These are phyloP conservation scores for Pseudogymnoascus sp. DNA, from an alignment of 2,329 filamentous ascomycete genomes.

Conservation along the genomic window DNA sequence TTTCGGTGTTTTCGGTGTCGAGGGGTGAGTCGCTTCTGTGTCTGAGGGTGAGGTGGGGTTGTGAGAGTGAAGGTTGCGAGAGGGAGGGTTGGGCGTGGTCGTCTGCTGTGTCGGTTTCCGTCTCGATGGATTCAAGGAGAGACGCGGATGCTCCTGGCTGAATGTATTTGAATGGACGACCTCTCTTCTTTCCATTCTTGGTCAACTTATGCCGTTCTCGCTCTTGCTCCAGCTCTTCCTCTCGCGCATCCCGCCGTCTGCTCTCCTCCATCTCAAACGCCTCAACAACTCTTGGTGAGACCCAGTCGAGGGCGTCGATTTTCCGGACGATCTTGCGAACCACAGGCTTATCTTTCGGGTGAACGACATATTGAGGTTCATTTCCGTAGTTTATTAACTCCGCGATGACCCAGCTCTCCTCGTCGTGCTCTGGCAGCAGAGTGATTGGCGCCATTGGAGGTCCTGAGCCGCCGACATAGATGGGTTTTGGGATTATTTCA, in stretches of 20 bases:
- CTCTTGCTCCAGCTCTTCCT: neutral
- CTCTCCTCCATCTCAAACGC: slow-evolving; percentile 41
- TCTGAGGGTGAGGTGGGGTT: neutral
- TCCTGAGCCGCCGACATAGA: slow-evolving; percentile 34
- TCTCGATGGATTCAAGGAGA: neutral
- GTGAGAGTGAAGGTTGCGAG: neutral
- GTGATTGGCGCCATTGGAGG: slow-evolving; percentile 39
- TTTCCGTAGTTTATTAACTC: slow-evolving; percentile 41
- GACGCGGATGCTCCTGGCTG: neutral
- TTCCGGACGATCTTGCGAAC: slow-evolving; percentile 45
- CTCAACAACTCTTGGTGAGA: slow-evolving; percentile 47
- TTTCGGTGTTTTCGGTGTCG: neutral
- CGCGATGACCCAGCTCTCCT: slow-evolving; percentile 44
- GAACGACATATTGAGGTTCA: slow-evolving; percentile 20
- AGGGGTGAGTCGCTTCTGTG: neutral
- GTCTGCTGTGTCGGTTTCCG: neutral
- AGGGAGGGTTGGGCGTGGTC: neutral
- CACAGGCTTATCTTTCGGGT: slow-evolving; percentile 23
- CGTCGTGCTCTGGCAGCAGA: slow-evolving; percentile 41
- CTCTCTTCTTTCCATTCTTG: neutral
- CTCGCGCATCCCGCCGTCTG: neutral
- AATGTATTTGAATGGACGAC: neutral
- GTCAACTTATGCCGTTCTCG: neutral
- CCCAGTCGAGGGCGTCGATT: slow-evolving; percentile 44
- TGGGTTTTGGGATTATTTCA: slow-evolving; percentile 22